phyloP scores from a whole-genome alignment of 1,284 basidiomycete species.

The Marasmius fiardii region DNA sequence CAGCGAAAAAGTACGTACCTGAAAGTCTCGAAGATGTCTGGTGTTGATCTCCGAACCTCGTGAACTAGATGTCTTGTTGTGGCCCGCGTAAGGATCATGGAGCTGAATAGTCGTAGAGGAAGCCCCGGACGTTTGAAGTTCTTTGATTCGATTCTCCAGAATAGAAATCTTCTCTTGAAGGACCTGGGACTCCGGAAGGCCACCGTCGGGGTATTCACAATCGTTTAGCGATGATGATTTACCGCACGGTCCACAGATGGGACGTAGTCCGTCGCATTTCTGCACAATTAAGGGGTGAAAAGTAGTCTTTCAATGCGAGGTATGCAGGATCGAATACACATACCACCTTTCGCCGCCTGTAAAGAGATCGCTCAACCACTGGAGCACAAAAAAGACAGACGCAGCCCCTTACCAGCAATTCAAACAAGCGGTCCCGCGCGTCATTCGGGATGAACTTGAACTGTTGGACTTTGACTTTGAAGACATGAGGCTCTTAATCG shows the following conservation, averaged over 20 bases:
- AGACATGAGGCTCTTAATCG: neutral
- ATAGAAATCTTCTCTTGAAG: constrained; percentile 10
- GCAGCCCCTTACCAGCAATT: neutral
- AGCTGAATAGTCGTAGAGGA: neutral
- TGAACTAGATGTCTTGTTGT: neutral
- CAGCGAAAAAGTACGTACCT: neutral
- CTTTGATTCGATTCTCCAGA: constrained; percentile 7
- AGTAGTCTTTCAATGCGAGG: too few relatives aligned
- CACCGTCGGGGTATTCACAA: constrained; percentile 9
- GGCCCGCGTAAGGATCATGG: constrained; percentile 5
- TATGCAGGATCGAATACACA: neutral
- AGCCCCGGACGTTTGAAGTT: constrained; percentile 1
- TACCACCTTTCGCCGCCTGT: constrained; percentile 1
- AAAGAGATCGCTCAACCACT: neutral
- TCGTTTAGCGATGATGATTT: constrained; percentile 7
- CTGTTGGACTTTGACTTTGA: neutral
- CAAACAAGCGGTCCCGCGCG: neutral
- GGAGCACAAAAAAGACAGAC: neutral
- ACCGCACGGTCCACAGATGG: constrained; percentile 10
- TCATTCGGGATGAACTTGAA: neutral
- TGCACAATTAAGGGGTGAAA: neutral
- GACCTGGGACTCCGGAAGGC: constrained; percentile 1
- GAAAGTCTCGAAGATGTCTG: neutral
- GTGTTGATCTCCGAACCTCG: neutral
- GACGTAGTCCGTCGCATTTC: constrained; percentile 9